phyloP scores from a whole-genome alignment of 176 grass and related monocot species.

The Cocos nucifera region DNA sequence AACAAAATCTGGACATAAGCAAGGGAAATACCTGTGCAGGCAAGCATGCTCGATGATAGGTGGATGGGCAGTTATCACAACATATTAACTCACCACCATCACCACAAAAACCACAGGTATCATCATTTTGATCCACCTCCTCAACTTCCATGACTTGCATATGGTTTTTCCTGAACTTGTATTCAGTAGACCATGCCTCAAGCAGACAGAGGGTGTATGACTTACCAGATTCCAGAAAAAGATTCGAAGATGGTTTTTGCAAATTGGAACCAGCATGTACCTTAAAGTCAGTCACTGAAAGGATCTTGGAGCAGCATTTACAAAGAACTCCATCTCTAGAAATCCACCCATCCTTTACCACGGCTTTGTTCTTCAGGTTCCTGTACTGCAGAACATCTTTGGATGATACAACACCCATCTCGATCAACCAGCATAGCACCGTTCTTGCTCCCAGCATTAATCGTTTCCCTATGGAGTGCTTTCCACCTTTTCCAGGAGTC shows the following conservation, averaged over 20 bases:
- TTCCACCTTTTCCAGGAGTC: conserved; percentile 47
- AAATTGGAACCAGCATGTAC: conserved; percentile 54
- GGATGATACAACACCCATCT: conserved; percentile 64
- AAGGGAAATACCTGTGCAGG: conserved; percentile 50
- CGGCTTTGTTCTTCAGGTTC: conserved; percentile 46
- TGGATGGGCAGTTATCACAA: conserved; percentile 95
- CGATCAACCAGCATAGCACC: conserved; percentile 94
- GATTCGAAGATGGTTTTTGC: conserved; percentile 59
- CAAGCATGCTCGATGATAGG: conserved; percentile 89
- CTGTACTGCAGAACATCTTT: conserved; percentile 85
- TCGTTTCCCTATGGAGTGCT: conserved; percentile 44
- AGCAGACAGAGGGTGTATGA: conserved; percentile 80
- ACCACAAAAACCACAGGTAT: conserved; percentile 92
- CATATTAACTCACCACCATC: conserved; percentile 97
- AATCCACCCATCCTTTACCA: conserved; percentile 76
- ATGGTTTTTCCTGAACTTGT: conserved; percentile 48
- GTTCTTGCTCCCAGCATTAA: conserved; percentile 71
- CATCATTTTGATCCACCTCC: conserved; percentile 78
- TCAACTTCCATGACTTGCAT: conserved; percentile 35
- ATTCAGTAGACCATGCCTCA: conserved; percentile 94
- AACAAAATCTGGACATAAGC: conserved; percentile 1
- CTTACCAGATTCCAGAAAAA: conserved; percentile 86
- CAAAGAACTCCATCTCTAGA: conserved; percentile 78
- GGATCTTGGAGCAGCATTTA: conserved; percentile 56
- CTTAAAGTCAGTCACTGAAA: conserved; percentile 78